Base-by-base conservation (phyloP, 1,284 basidiomycete species). In the Xerocomus amazonicus region DNA sequence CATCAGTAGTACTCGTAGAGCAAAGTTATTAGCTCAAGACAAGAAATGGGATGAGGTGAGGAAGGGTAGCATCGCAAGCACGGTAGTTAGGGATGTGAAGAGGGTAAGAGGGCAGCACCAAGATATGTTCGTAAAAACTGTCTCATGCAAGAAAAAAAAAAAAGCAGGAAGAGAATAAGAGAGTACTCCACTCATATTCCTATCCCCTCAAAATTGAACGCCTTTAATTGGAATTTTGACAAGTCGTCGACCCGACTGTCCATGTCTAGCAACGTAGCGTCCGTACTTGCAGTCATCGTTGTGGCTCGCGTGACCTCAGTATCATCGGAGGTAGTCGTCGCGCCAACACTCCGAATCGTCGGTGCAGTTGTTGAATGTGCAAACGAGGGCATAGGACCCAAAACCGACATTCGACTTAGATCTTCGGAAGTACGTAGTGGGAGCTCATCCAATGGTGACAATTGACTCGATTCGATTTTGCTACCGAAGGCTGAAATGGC, bases 401-500 rank as follows among this genome's bases (percentile, higher is more conserved):
- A 47, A 37, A 59, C 56, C 54, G 70, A 72, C 9, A 64, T 55
- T 3, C 71, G 62, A 9, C 53, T 63, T 33, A 62, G 61, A 47
- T 51, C 61, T 16, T 65, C 60, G 9, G 48, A 16, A 2, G 23
- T 36, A 1, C 45, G 35, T 42, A 50, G 36, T 13, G 58, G 55
- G 35, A 59, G 47, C 26, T 62, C 55, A 51, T 63, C 58, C 43
- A 54, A 34, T 6, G 45, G 36, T 1, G 64, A 65, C 9, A 67
- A 54, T 43, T 59, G 57, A 26, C 53, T 53, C 8, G 59, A 56
- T 33, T 52, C 62, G 34, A 26, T 16, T 2, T 32, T 48, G 12
- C 50, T 51, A 13, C 73, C 75, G 54, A 77, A 73, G 0, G 72
- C 73, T 0, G 75, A 78, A 35, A 73, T 48, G 7, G 66, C 59